Evolutionary conservation across 2,329 filamentous ascomycete species (phyloP).

Genomic region (Scolecobasidium constrictum): DNA sequence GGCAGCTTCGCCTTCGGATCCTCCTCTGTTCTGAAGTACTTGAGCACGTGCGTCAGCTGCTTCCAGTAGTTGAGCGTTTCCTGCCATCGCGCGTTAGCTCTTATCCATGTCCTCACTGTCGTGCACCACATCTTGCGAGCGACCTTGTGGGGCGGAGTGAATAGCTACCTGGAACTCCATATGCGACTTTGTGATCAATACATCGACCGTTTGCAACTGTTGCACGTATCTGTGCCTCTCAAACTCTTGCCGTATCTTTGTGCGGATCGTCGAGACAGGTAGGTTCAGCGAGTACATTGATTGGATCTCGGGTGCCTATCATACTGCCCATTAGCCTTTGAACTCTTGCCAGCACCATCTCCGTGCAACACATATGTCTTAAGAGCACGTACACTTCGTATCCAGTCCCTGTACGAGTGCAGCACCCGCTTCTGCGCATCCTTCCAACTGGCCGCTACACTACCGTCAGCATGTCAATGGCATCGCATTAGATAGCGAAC

Average conservation of each 20-base stretch:
- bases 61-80: conserved; percentile 99
- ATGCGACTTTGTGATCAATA: conserved; percentile 82
- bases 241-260: conserved; percentile 92
- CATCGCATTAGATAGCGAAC: conserved; percentile 14
- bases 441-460: conserved; percentile 70
- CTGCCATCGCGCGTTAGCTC: conserved; percentile 33
- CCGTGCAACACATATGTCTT: no score
- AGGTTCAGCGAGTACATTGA: conserved; percentile 92
- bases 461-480: conserved; percentile 11
- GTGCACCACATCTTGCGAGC: not conserved
- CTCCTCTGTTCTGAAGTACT: conserved; percentile 88
- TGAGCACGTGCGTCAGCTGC: conserved; percentile 88
- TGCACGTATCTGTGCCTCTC: conserved; percentile 90
- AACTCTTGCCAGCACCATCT: not conserved
- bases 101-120: not conserved
- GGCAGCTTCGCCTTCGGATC: conserved; percentile 67
- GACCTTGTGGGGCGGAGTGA: not conserved
- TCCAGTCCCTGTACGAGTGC: conserved; percentile 87
- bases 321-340: not conserved
- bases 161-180: conserved; percentile 76
- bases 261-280: conserved; percentile 77
- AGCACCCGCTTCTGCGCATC: conserved; percentile 84
- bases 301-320: conserved; percentile 88
- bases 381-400: conserved; percentile 67
- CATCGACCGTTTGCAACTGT: conserved; percentile 78